Percentiles rank a stretch among this genome's conserved stretches.
Evolutionary conservation across 331 rosid genomes (phyloP).

Genomic region (Saraca asoca): DNA sequence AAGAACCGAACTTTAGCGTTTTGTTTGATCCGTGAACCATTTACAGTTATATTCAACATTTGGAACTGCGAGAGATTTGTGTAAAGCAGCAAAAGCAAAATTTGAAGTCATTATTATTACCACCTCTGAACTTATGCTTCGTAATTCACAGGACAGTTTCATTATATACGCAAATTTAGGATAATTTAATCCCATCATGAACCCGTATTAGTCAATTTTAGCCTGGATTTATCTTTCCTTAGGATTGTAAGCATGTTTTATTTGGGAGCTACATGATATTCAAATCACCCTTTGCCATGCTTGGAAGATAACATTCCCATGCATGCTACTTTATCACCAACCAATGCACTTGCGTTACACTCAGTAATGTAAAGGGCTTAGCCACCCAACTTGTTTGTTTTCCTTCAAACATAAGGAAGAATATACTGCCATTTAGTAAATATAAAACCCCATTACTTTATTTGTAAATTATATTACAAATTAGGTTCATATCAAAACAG

Average conservation of each 20-base stretch:
- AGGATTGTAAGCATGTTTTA: not conserved
- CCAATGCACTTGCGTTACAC: slow-evolving; percentile 1
- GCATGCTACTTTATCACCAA: not conserved
- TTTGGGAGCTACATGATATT: not conserved
- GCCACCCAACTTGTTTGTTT: not conserved
- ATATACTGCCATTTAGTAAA: not conserved
- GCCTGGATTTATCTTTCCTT: not conserved
- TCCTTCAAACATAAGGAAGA: slow-evolving; percentile 16
- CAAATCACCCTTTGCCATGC: slow-evolving; percentile 22
- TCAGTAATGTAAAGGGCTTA: not conserved
- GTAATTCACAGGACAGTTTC: too few relatives aligned
- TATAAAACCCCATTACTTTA: not conserved
- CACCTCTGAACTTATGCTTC: too few relatives aligned
- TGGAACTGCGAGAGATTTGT: not conserved
- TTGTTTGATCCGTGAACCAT: slow-evolving; percentile 24
- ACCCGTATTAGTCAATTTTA: too few relatives aligned
- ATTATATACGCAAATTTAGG: too few relatives aligned
- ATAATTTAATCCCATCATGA: too few relatives aligned
- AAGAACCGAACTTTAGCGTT: slow-evolving; percentile 28
- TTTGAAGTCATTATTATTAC: too few relatives aligned
- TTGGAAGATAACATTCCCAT: slow-evolving; percentile 18
- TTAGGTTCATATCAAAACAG: slow-evolving; percentile 29
- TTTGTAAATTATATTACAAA: slow-evolving; percentile 33
- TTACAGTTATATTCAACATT: slow-evolving; percentile 19
- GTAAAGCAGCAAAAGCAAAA: too few relatives aligned